A percentile compares a stretch with the other conserved stretches of the same genome.
These are phyloP conservation scores for Curvularia spicifera DNA, from an alignment of 2,329 filamentous ascomycete species.

Conservation along the genomic window DNA sequence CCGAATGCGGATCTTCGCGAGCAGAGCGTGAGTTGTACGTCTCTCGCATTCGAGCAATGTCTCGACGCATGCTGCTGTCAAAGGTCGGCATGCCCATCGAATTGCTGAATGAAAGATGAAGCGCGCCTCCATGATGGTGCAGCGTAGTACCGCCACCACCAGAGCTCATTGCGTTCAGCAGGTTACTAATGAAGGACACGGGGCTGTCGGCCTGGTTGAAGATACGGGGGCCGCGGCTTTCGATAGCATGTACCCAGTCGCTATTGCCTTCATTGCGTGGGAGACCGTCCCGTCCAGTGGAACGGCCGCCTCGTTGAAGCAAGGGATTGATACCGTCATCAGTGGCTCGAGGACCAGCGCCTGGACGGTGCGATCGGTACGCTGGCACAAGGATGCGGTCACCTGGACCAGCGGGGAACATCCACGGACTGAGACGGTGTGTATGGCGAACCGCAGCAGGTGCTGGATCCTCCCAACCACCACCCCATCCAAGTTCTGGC, in stretches of 20 bases:
- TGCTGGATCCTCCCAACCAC: conserved; percentile 58
- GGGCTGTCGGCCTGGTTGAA: conserved; percentile 55
- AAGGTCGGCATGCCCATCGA: conserved; percentile 43
- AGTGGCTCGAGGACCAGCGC: conserved; percentile 61
- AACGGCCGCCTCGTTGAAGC: conserved; percentile 67
- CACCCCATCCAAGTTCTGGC: conserved; percentile 55
- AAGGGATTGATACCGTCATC: conserved; percentile 90
- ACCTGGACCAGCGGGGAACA: conserved; percentile 64
- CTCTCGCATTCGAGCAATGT: conserved; percentile 42
- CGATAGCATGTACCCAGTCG: conserved; percentile 62
- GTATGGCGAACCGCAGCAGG: conserved; percentile 56
- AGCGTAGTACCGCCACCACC: conserved; percentile 39
- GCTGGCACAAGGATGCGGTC: conserved; percentile 49
- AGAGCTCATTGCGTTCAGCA: conserved; percentile 62
- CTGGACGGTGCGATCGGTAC: conserved; percentile 62
- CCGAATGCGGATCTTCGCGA: conserved; percentile 70
- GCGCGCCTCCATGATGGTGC: conserved; percentile 51
- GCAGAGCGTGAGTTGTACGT: conserved; percentile 43
- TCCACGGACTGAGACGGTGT: conserved; percentile 63
- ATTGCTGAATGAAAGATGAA: conserved; percentile 61
- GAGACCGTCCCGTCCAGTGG: conserved; percentile 33
- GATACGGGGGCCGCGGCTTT: conserved; percentile 54
- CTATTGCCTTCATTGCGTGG: conserved; percentile 52
- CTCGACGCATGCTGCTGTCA: conserved; percentile 41
- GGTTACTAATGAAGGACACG: conserved; percentile 63